Evolutionary conservation across 2,329 filamentous ascomycete species (phyloP), one percentile per base, ranked within the genome.

Genomic region (Penicillium griseofulvum): DNA sequence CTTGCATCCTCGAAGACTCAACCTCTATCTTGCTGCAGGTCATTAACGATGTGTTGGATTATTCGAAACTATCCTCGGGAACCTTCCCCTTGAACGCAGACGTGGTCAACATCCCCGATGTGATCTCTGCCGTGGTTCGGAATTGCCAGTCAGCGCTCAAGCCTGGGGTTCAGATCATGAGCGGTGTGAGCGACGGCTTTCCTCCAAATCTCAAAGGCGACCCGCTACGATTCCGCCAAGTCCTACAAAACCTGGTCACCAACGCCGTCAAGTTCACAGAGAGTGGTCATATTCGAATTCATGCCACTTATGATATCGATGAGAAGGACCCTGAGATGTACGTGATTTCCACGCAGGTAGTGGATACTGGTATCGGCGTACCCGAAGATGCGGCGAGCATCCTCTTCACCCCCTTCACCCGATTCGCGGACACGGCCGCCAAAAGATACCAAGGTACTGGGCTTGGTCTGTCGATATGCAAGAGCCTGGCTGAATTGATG

Each of bases 41-140:
- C 46, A 86, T 87, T 66, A 86, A 87, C 63, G 83, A 86, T 57
- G 84, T 87, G 43, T 76, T 87, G n/a, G 84, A 87, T 69, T 87
- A 85, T 64, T 86, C 84, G 10, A 87, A 86, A 60, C 74, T 86
- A 6, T 79, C 81, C 0, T 83, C 83, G 0, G 82, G 83, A n/a
- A 79, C 76, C 34, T 84, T 87, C 56, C 81, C 82, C 2, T 76
- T 87, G 50, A 80, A 76, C 45, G 68, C 80, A 14, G 81, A 83
- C 60, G 71, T 80, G 31, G 71, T 86, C 54, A 75, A 78, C 59
- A 71, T 86, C 39, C 64, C 67, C 37, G 64, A 62, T n/a, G 64
- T 75, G 49, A 68, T 82, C 16, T 72, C 72, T 1, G 79, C 80
- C 0, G 80, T 85, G 2, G 70, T 81, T 17, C 78, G 81, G 24